Percentiles rank a stretch among this genome's conserved stretches.
phyloP scores from a whole-genome alignment of 495 filamentous ascomycete species.

The Xylaria scruposa region DNA sequence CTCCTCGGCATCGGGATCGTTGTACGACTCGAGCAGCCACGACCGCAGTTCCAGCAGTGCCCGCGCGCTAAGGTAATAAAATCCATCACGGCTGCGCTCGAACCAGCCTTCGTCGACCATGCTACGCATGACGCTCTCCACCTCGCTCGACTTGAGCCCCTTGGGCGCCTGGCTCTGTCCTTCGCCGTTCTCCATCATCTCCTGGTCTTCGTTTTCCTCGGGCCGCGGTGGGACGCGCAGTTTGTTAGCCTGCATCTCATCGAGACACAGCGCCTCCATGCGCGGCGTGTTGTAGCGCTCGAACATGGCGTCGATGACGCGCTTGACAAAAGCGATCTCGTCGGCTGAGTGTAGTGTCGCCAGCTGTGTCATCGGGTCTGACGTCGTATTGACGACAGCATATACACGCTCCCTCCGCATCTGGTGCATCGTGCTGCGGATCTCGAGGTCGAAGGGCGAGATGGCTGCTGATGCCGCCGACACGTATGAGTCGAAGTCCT shows the following conservation, averaged over 20 bases:
- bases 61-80: slow-evolving; percentile 75
- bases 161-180: slow-evolving; percentile 36
- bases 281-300: slow-evolving; percentile 77
- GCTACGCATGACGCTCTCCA: slow-evolving; percentile 70
- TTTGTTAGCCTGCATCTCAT: slow-evolving; percentile 75
- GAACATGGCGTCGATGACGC: slow-evolving; percentile 92
- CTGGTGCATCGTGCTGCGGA: slow-evolving; percentile 75
- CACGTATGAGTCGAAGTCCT: slow-evolving; percentile 73
- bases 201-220: slow-evolving; percentile 45
- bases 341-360: slow-evolving; percentile 83
- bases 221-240: slow-evolving; percentile 58
- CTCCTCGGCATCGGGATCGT: slow-evolving; percentile 66
- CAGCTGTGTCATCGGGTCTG: slow-evolving; percentile 82
- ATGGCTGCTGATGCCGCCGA: slow-evolving; percentile 71
- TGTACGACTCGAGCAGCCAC: slow-evolving; percentile 86
- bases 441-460: slow-evolving; percentile 84
- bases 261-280: slow-evolving; percentile 81
- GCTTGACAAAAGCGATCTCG: slow-evolving; percentile 88
- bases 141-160: slow-evolving; percentile 75
- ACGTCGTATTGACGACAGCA: slow-evolving; percentile 87
- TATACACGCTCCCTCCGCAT: slow-evolving; percentile 59
- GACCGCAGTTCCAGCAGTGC: slow-evolving; percentile 82
- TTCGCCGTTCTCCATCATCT: slow-evolving; percentile 7
- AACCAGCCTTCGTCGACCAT: slow-evolving; percentile 87
- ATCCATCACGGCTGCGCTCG: slow-evolving; percentile 70